A percentile compares a stretch with the other conserved stretches of the same genome.
These are phyloP conservation scores for Phytopythium kandeliae DNA, from an alignment of 352 stramenopile genomes.

Conservation along the genomic window DNA sequence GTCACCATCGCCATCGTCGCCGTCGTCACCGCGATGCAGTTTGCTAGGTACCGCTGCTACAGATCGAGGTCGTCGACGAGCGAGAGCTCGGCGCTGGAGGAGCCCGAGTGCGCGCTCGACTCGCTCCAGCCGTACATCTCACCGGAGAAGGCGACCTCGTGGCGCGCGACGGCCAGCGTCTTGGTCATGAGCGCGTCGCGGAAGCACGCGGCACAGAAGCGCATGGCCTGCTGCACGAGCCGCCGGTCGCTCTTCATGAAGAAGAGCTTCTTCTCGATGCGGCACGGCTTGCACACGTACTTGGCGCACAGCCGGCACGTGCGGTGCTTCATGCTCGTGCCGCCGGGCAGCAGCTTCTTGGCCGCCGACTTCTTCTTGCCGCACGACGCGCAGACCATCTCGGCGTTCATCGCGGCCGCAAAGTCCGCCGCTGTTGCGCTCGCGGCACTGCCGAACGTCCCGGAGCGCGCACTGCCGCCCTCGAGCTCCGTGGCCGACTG, in stretches of 20 bases:
- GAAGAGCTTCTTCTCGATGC: conserved; percentile 18
- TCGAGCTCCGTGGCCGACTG: conserved; percentile 2
- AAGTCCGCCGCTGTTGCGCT: background rate
- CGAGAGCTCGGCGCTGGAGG: conserved; percentile 20
- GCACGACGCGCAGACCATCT: conserved; percentile 15
- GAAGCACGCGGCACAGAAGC: conserved; percentile 17
- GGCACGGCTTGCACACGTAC: conserved; percentile 16
- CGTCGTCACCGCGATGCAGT: too few relatives aligned
- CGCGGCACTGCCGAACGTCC: background rate
- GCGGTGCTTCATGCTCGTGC: conserved; percentile 10
- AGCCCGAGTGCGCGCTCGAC: conserved; percentile 9
- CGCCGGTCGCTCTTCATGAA: conserved; percentile 20
- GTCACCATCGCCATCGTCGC: too few relatives aligned
- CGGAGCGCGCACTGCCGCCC: conserved; percentile 2
- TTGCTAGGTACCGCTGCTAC: conserved; percentile 8
- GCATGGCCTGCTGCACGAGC: conserved; percentile 16
- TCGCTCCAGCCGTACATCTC: conserved; percentile 23
- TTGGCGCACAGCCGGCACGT: conserved; percentile 15
- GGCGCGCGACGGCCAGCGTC: conserved; percentile 9
- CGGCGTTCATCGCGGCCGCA: background rate
- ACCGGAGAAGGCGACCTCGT: conserved; percentile 14
- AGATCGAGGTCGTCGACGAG: conserved; percentile 17
- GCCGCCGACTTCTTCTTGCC: conserved; percentile 18
- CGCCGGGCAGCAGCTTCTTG: conserved; percentile 8
- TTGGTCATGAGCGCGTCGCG: conserved; percentile 11